Evolutionary conservation across 345 rosid genomes (phyloP).

Genomic region (Eucalyptus marginata): DNA sequence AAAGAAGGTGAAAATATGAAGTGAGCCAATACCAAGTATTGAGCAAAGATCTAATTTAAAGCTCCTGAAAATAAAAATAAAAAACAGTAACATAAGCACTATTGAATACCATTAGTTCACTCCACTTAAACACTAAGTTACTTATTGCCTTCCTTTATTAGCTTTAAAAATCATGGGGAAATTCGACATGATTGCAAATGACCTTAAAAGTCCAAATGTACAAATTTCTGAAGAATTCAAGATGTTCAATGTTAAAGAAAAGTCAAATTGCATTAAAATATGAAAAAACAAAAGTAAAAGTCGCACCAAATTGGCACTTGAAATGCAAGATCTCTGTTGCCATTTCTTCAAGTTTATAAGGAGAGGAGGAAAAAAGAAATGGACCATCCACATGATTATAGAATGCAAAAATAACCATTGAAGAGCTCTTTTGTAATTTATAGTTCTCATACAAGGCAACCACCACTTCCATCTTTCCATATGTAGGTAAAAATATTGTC

Average conservation of each 20-base stretch:
- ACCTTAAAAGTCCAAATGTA: background rate
- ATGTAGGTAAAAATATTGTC: background rate
- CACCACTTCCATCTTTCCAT: background rate
- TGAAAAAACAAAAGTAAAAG: background rate
- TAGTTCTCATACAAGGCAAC: background rate
- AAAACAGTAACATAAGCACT: background rate
- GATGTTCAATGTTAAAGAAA: background rate
- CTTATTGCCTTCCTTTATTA: background rate
- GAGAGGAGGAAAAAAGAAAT: background rate
- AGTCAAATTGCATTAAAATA: background rate
- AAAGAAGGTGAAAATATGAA: background rate
- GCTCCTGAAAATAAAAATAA: background rate
- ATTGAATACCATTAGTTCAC: background rate
- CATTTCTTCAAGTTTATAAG: background rate
- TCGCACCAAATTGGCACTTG: background rate
- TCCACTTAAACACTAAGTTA: background rate
- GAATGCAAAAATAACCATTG: background rate
- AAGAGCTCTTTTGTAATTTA: background rate
- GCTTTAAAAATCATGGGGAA: background rate
- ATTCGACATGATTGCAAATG: background rate
- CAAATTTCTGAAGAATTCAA: background rate
- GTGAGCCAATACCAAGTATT: background rate
- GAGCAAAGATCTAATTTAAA: background rate
- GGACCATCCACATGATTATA: background rate
- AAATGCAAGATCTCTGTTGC: background rate